Conservation (phyloP, 208 protist genomes). For the Blastocrithidia nonstop region DNA sequence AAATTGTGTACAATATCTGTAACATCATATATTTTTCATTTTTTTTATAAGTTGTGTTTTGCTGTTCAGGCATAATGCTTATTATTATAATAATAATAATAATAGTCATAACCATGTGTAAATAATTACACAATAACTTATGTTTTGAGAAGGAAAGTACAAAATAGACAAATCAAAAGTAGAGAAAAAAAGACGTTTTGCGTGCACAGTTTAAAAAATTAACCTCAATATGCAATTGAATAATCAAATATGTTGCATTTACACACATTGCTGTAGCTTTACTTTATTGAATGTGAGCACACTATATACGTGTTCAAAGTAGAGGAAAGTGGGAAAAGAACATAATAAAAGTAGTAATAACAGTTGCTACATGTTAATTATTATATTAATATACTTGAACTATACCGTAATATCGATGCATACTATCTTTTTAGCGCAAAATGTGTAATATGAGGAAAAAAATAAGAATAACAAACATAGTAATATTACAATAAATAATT, state of each 20-base stretch:
- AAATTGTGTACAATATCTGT: too few relatives aligned
- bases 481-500: not conserved
- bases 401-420: constrained; percentile 1
- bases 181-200: not conserved
- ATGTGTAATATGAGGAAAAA: constrained; percentile 5
- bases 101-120: constrained; percentile 2
- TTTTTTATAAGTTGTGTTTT: constrained; percentile 4
- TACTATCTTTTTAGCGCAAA: not conserved
- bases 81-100: not conserved
- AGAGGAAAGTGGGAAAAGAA: too few relatives aligned
- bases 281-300: too few relatives aligned
- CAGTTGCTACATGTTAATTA: not conserved
- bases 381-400: not conserved
- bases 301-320: too few relatives aligned
- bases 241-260: not conserved
- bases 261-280: not conserved
- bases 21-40: not conserved
- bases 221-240: not conserved
- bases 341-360: not conserved
- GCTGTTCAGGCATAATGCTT: too few relatives aligned
- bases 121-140: too few relatives aligned
- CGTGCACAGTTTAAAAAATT: not conserved
- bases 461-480: constrained; percentile 3
- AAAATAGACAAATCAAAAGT: not conserved
- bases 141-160: constrained; percentile 2